Percentiles rank a stretch among this genome's conserved stretches.
Evolutionary conservation across 768 basidiomycete species (phyloP).

Genomic region (Suillus subalutaceus): DNA sequence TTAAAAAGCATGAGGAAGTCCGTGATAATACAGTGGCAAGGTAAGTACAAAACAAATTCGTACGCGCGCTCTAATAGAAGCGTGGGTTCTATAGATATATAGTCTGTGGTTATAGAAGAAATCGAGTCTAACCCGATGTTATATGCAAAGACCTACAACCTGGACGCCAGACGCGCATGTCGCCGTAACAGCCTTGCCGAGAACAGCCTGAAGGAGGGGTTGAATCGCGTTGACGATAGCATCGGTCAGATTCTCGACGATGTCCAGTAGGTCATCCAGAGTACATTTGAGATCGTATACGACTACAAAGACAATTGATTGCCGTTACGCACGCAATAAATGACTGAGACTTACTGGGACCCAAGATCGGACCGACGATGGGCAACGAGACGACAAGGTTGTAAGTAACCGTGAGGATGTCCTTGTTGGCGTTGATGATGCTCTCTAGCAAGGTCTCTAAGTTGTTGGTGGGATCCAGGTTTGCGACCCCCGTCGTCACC

Average conservation of each 20-base stretch:
- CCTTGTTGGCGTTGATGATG: conserved; percentile 51
- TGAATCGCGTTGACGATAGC: conserved; percentile 44
- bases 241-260: conserved; percentile 52
- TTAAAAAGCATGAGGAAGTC: conserved; percentile 5
- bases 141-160: conserved; percentile 21
- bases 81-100: conserved; percentile 32
- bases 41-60: conserved; percentile 33
- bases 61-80: conserved; percentile 17
- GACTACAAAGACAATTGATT: conserved; percentile 38
- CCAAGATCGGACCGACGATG: conserved; percentile 51
- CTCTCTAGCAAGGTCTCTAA: conserved; percentile 55
- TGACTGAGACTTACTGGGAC: conserved; percentile 49
- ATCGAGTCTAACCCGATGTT: conserved; percentile 27
- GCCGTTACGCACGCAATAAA: conserved; percentile 4
- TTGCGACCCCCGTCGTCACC: conserved; percentile 50
- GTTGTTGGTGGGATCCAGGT: conserved; percentile 47
- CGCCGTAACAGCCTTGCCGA: conserved; percentile 22
- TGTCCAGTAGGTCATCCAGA: conserved; percentile 52
- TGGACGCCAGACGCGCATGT: conserved; percentile 29
- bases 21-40: conserved; percentile 31
- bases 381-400: conserved; percentile 44
- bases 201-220: conserved; percentile 36
- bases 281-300: conserved; percentile 64
- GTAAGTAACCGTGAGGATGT: conserved; percentile 37
- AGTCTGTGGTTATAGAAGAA: conserved; percentile 31